phyloP scores from a whole-genome alignment of 495 filamentous ascomycete genomes.

The Halenospora varia region DNA sequence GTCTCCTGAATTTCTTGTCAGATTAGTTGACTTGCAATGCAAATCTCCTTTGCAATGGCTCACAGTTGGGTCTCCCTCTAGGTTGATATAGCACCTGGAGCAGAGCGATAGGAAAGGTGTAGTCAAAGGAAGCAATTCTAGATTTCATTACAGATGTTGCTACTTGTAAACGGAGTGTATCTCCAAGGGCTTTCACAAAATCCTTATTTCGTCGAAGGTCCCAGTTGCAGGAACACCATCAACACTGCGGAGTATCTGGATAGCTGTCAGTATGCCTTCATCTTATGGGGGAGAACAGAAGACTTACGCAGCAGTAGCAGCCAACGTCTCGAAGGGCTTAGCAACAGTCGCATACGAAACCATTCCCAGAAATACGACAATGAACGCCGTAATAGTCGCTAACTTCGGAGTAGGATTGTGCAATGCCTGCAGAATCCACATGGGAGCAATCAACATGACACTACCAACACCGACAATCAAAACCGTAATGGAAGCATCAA shows the following conservation, averaged over 20 bases:
- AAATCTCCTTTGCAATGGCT: too few species aligned
- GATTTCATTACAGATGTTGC: too few species aligned
- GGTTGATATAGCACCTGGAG: too few species aligned
- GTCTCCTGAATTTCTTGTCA: too few species aligned
- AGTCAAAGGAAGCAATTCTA: too few species aligned
- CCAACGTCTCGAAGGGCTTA: constrained; percentile 30
- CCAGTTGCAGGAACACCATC: constrained; percentile 33
- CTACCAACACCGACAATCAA: constrained; percentile 24
- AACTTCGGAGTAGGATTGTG: constrained; percentile 13
- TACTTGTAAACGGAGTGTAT: too few species aligned
- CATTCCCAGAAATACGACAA: constrained; percentile 25
- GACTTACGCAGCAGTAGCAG: constrained; percentile 31
- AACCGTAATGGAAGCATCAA: constrained; percentile 23
- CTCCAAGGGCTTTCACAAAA: too few species aligned
- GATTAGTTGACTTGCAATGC: too few species aligned
- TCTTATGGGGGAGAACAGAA: background rate
- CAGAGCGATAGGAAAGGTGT: too few species aligned
- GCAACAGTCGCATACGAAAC: constrained; percentile 23
- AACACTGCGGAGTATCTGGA: constrained; percentile 30
- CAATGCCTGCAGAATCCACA: constrained; percentile 28
- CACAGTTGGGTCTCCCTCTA: too few species aligned
- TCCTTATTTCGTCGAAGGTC: too few species aligned
- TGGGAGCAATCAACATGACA: constrained; percentile 27
- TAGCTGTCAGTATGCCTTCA: background rate
- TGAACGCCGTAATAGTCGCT: constrained; percentile 27